A percentile compares a stretch with the other conserved stretches of the same genome.
Evolutionary conservation across 2,329 filamentous ascomycete species (phyloP).

Genomic region (Ophiognomonia clavigignenti-juglandacearum): DNA sequence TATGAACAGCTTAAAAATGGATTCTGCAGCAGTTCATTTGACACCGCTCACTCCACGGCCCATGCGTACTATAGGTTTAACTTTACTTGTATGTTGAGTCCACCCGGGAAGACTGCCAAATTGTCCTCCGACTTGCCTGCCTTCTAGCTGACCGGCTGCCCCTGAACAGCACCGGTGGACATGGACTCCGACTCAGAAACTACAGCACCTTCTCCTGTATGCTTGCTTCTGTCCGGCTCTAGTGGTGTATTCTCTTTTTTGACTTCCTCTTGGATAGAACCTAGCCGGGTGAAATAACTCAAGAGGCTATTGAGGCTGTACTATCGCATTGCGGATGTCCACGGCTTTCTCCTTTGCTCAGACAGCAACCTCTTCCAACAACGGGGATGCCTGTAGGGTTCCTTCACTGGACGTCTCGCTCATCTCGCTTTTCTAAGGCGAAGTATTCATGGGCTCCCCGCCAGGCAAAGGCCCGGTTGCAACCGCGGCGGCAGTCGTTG

Average conservation of each 20-base stretch:
- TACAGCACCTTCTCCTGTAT: conserved; percentile 12
- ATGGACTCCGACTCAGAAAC: conserved; percentile 1
- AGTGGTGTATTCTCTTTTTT: conserved; percentile 14
- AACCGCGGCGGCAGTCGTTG: conserved; percentile 74
- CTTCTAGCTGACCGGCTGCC: not conserved
- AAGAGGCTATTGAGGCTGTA: conserved; percentile 5
- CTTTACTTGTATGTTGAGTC: conserved; percentile 12
- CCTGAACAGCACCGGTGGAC: conserved; percentile 9
- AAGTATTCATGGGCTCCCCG: conserved; percentile 61
- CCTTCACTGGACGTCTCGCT: too few species aligned
- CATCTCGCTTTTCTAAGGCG: conserved; percentile 49
- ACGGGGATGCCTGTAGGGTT: too few species aligned
- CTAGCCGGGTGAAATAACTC: conserved; percentile 12
- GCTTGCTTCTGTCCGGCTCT: conserved; percentile 14
- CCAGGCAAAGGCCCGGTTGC: conserved; percentile 41
- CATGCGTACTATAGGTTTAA: too few species aligned
- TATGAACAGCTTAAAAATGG: too few species aligned
- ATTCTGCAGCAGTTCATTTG: too few species aligned
- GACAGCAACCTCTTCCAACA: too few species aligned
- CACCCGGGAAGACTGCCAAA: conserved; percentile 7
- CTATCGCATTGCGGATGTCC: not conserved
- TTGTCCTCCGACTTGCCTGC: not conserved
- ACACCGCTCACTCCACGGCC: too few species aligned
- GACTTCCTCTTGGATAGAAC: conserved; percentile 12
- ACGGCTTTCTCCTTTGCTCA: not conserved